Conservation (phyloP, 1,284 basidiomycete species). For the Puccinia polysora region DNA sequence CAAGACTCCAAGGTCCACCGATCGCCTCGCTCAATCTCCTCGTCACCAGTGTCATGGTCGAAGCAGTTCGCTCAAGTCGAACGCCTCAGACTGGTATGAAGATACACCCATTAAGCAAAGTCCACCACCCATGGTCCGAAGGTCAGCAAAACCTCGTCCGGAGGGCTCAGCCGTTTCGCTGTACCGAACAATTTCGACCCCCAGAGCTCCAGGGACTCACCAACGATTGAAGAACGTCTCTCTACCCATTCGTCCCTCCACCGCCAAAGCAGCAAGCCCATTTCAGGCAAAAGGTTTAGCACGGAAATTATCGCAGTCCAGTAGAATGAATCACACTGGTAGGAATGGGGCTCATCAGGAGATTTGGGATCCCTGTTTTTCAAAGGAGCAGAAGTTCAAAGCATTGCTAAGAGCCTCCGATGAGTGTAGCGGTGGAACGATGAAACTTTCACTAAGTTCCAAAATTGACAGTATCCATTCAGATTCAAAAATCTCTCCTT, state of each 20-base stretch:
- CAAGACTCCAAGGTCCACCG: not conserved
- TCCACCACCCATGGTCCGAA: not conserved
- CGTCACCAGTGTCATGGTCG: no score
- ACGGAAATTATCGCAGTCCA: not conserved
- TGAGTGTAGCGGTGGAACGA: constrained; percentile 2
- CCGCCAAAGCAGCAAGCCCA: no score
- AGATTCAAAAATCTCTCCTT: no score
- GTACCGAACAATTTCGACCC: not conserved
- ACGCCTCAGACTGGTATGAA: not conserved
- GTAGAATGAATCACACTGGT: not conserved
- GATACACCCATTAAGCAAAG: no score
- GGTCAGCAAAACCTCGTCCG: not conserved
- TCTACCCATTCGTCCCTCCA: no score
- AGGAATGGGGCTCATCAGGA: not conserved
- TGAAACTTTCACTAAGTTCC: constrained; percentile 9
- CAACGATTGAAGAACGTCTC: not conserved
- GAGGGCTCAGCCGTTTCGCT: not conserved
- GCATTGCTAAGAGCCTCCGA: constrained; percentile 23
- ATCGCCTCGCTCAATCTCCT: no score
- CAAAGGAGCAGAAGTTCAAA: constrained; percentile 7
- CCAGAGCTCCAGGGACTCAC: not conserved
- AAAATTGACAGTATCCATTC: constrained; percentile 13
- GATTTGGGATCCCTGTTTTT: not conserved
- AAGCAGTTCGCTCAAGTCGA: not conserved
- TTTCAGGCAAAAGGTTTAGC: not conserved